Percentiles rank a stretch among this genome's conserved stretches.
Conservation (phyloP, 352 stramenopile genomes). For the Pythium scleroteichum region DNA sequence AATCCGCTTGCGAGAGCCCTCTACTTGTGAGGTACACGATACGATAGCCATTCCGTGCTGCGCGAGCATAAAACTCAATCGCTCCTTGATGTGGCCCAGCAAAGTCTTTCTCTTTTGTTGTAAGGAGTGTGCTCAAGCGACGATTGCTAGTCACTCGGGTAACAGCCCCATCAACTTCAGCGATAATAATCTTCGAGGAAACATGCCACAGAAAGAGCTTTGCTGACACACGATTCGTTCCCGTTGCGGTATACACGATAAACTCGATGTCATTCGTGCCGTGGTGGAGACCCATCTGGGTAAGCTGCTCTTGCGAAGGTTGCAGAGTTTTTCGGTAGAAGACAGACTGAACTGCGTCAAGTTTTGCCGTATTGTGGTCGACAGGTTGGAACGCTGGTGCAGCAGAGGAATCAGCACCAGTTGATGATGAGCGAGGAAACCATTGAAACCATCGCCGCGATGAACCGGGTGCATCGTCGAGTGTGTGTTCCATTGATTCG, state of each 20-base stretch:
- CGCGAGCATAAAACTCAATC: conserved; percentile 71
- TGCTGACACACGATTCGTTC: conserved; percentile 45
- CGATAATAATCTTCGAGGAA: conserved; percentile 76
- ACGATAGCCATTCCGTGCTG: conserved; percentile 69
- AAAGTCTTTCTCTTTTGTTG: conserved; percentile 54
- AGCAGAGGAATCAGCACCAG: background rate
- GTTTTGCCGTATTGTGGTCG: background rate
- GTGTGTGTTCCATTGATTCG: background rate
- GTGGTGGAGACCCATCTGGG: conserved; percentile 53
- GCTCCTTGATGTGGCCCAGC: conserved; percentile 56
- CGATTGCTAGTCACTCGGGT: conserved; percentile 41
- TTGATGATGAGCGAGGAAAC: conserved; percentile 30
- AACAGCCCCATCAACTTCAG: conserved; percentile 82
- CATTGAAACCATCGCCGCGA: conserved; percentile 33
- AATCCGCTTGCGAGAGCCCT: conserved; percentile 52
- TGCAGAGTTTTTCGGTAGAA: conserved; percentile 67
- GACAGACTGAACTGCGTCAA: background rate
- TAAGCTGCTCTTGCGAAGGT: conserved; percentile 59
- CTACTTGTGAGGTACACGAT: conserved; percentile 83
- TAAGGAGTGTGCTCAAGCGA: conserved; percentile 31
- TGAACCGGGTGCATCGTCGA: background rate
- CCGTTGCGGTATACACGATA: conserved; percentile 33
- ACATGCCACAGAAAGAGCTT: conserved; percentile 77
- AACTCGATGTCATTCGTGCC: conserved; percentile 80
- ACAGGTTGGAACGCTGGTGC: conserved; percentile 20